A percentile compares a stretch with the other conserved stretches of the same genome.
phyloP scores from a whole-genome alignment of 441 rosid species.

The Bocquillonia castaneifolia region DNA sequence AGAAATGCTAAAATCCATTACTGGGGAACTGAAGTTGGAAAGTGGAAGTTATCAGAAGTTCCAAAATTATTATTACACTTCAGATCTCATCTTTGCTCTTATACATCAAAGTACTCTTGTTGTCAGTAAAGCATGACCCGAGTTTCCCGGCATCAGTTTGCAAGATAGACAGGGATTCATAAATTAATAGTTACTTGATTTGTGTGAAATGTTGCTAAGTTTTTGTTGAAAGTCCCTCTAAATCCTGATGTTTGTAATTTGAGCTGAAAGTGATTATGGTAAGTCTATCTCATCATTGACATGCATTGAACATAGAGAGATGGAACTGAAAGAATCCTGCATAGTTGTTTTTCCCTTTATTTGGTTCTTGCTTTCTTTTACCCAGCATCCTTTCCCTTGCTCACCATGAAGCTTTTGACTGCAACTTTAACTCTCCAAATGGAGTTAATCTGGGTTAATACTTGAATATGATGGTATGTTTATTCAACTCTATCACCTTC shows the following conservation, averaged over 20 bases:
- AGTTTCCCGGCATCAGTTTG: neutral
- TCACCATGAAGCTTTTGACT: neutral
- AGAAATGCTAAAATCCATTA: neutral
- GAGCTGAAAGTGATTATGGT: neutral
- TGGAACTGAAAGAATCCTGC: neutral
- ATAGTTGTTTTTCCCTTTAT: neutral
- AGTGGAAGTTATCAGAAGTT: neutral
- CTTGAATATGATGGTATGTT: neutral
- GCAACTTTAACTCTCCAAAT: neutral
- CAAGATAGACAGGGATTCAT: neutral
- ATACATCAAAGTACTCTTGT: neutral
- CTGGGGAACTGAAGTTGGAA: neutral
- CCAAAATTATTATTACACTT: neutral
- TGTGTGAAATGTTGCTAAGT: neutral
- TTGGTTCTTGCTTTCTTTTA: neutral
- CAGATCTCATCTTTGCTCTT: neutral
- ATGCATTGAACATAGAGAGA: neutral
- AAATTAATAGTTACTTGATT: neutral
- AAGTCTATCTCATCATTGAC: neutral
- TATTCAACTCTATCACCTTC: conserved; percentile 6
- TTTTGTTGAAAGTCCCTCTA: neutral
- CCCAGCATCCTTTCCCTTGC: neutral
- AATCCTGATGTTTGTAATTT: neutral
- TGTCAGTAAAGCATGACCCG: too few species aligned
- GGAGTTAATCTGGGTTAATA: conserved; percentile 1